A percentile compares a stretch with the other conserved stretches of the same genome.
These are phyloP conservation scores for Chytriomyces sp. DNA, from an alignment of 192 early-diverging fungal genomes.

Conservation along the genomic window DNA sequence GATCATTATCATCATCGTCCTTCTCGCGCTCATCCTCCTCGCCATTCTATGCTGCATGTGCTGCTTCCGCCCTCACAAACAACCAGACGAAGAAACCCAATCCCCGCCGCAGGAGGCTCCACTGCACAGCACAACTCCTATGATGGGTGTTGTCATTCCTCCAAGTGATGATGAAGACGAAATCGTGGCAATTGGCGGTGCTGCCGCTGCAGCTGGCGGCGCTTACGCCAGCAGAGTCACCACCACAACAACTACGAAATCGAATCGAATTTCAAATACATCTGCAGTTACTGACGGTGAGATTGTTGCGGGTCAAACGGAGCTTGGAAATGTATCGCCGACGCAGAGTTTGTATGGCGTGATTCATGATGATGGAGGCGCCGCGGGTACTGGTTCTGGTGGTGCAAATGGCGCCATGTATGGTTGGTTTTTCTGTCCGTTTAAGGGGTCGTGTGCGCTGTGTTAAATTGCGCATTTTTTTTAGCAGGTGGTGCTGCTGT, in stretches of 20 bases:
- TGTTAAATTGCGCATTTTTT: not conserved
- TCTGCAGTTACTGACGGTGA: not conserved
- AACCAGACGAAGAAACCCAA: not conserved
- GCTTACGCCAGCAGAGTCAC: not conserved
- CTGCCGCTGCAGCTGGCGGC: not conserved
- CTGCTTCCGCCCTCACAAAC: not conserved
- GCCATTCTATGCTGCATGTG: conserved; percentile 6
- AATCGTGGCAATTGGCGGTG: not conserved
- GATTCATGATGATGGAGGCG: not conserved
- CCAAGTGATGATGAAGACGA: not conserved
- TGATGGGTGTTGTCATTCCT: not conserved
- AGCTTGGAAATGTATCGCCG: not conserved
- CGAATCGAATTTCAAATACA: not conserved
- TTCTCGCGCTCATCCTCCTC: conserved; percentile 1
- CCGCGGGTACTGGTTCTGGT: too few relatives aligned
- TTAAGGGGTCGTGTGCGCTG: not conserved
- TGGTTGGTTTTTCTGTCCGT: not conserved
- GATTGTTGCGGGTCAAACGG: not conserved
- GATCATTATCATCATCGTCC: not conserved
- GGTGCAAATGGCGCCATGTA: not conserved
- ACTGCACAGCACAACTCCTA: not conserved
- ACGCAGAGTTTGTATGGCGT: not conserved
- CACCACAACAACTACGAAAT: not conserved
- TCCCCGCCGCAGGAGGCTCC: not conserved
- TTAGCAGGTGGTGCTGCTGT: conserved; percentile 5